Evolutionary conservation across 805 yeast genomes (phyloP).

Genomic region (Schizosaccharomyces osmophilus): DNA sequence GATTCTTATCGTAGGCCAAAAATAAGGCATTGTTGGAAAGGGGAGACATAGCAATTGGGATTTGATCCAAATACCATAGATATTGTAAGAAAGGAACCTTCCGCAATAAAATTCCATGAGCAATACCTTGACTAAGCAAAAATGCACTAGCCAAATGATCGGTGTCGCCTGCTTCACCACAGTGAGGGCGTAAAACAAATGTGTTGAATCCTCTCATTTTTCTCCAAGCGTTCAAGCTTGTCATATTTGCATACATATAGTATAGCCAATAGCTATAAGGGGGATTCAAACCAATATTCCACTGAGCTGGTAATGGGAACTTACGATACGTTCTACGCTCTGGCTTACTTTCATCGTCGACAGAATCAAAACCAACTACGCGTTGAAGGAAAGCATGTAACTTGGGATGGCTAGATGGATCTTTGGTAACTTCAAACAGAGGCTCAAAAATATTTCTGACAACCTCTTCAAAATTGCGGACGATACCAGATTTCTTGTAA

Average conservation of each 20-base stretch:
- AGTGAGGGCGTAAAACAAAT: slow-evolving; percentile 86
- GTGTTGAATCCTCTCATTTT: slow-evolving; percentile 53
- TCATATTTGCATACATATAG: slow-evolving; percentile 64
- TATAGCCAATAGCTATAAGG: slow-evolving; percentile 93
- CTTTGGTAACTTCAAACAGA: slow-evolving; percentile 62
- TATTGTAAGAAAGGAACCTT: slow-evolving; percentile 90
- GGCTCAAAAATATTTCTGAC: slow-evolving; percentile 65
- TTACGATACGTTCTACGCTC: slow-evolving; percentile 64
- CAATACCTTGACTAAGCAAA: slow-evolving; percentile 39
- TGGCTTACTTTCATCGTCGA: slow-evolving; percentile 86
- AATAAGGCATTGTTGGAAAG: slow-evolving; percentile 87
- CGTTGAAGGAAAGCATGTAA: slow-evolving; percentile 68
- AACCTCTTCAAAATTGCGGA: slow-evolving; percentile 49
- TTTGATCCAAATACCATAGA: slow-evolving; percentile 74
- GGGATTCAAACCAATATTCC: slow-evolving; percentile 65
- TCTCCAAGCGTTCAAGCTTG: slow-evolving; percentile 72
- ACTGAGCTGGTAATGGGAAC: slow-evolving; percentile 62
- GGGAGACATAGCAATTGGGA: slow-evolving; percentile 97
- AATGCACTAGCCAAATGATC: slow-evolving; percentile 84
- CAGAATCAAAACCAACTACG: slow-evolving; percentile 93
- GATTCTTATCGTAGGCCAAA: slow-evolving; percentile 88
- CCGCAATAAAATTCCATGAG: slow-evolving; percentile 75
- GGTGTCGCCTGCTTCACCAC: slow-evolving; percentile 99
- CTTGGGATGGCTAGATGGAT: slow-evolving; percentile 79
- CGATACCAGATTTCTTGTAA: slow-evolving; percentile 53